Percentiles rank a stretch among this genome's conserved stretches.
These are phyloP conservation scores for Ogataea pignaliae DNA, from an alignment of 805 yeast genomes.

Conservation along the genomic window DNA sequence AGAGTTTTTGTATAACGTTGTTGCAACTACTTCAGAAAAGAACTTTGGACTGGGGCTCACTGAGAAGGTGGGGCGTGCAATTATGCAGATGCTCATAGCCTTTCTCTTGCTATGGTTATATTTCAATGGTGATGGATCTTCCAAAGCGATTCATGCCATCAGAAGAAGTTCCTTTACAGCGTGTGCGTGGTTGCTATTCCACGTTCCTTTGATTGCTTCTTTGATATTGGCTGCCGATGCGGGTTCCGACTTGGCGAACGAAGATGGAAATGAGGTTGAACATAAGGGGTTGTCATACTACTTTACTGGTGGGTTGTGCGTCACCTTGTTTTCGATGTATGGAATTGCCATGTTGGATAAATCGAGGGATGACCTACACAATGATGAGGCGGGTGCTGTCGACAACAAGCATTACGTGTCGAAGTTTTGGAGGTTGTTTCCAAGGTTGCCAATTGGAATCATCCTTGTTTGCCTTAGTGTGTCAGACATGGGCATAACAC, in stretches of 20 bases:
- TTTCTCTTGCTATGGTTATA: conserved; percentile 50
- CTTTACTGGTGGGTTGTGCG: conserved; percentile 50
- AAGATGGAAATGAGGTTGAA: conserved; percentile 22
- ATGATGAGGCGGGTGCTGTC: conserved; percentile 26
- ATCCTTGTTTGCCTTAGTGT: conserved; percentile 8
- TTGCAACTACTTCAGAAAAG: conserved; percentile 38
- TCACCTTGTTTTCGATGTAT: conserved; percentile 37
- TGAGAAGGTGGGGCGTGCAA: conserved; percentile 41
- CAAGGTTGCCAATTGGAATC: conserved; percentile 8
- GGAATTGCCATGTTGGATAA: conserved; percentile 41
- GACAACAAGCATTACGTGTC: conserved; percentile 33
- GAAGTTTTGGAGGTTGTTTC: conserved; percentile 15
- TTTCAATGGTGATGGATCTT: conserved; percentile 47
- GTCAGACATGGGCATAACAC: conserved; percentile 11
- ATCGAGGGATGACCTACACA: conserved; percentile 32
- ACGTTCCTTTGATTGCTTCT: conserved; percentile 48
- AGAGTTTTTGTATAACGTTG: conserved; percentile 53
- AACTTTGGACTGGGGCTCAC: conserved; percentile 42
- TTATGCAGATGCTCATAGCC: conserved; percentile 44
- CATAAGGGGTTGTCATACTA: conserved; percentile 41
- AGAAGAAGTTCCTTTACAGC: conserved; percentile 46
- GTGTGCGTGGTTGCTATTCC: conserved; percentile 40
- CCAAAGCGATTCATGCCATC: conserved; percentile 48
- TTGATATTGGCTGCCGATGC: conserved; percentile 57
- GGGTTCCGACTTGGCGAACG: conserved; percentile 43